Evolutionary conservation across 768 basidiomycete species (phyloP), one percentile per base, ranked within the genome.

Genomic region (Kwoniella sp.): DNA sequence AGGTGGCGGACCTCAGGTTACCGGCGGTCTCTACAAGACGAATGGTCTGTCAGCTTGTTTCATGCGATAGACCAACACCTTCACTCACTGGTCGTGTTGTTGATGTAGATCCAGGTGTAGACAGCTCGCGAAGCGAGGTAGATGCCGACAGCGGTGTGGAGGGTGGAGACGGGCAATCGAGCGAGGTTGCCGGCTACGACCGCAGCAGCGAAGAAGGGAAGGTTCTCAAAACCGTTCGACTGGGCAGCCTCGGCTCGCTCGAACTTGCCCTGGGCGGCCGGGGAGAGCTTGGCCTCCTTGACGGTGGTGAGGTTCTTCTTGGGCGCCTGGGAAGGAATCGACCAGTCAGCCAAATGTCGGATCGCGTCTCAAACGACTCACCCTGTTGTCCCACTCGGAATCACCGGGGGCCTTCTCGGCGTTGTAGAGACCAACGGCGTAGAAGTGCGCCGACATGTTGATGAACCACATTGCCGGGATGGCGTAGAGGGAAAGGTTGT

Each of bases 401-500:
- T 57, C 51, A 9, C 62, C 57, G 15, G 59, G 42, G 9, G 63
- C 58, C 33, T 48, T 39, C 40, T 65, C 51, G n/a, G 53, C 37
- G 43, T 63, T 62, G 54, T 41, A 65, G 5, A 60, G 42, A 5
- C 43, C 22, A n/a, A 63, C 50, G 46, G 68, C 68, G 44, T 60
- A 67, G 51, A 65, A 50, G 36, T 70, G 68, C 11, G 68, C 58
- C 1, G 50, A 56, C 36, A 70, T 45, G 11, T 61, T 66, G 25
- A 57, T 31, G n/a, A 42, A 53, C 55, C 56, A 65, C 28, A 53
- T 61, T 14, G 48, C 64, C 8, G 67, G 67, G 44, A 69, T 48
- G 25, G 67, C 53, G 56, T 66, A 69, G 57, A 69, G 44, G 22
- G 67, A 66, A 50, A 52, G 53, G 58, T 69, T 69, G 42, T 58